Evolutionary conservation across 306 rosid genomes (phyloP).

Genomic region (Morella rubra): DNA sequence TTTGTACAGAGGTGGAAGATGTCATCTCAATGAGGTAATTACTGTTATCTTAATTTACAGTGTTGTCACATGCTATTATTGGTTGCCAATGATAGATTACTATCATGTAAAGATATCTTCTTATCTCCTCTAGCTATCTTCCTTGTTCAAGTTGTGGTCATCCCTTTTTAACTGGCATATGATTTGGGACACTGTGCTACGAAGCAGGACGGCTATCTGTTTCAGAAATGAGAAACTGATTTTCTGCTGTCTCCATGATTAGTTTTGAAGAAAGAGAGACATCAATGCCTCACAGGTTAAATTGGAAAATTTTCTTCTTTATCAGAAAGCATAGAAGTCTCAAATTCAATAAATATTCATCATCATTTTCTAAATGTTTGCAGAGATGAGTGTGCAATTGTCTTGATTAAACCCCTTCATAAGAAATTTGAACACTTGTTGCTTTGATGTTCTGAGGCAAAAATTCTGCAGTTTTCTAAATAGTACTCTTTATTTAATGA

Average conservation of each 20-base stretch:
- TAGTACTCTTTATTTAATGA: neutral
- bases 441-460: neutral
- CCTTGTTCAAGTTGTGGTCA: neutral
- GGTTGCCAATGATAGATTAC: neutral
- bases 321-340: neutral
- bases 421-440: neutral
- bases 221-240: too few species aligned
- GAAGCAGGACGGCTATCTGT: neutral
- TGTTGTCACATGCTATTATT: neutral
- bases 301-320: neutral
- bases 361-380: neutral
- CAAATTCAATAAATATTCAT: neutral
- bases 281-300: neutral
- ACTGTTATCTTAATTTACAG: neutral
- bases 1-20: constrained; percentile 83
- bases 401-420: neutral
- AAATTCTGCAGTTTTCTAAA: neutral
- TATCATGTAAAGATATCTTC: neutral
- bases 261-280: neutral
- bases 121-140: neutral
- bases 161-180: neutral
- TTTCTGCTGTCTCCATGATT: neutral
- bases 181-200: neutral
- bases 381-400: neutral
- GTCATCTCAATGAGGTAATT: constrained; percentile 82